Conservation (phyloP, 2,329 filamentous ascomycete species). For the Fonsecaea pedrosoi region DNA sequence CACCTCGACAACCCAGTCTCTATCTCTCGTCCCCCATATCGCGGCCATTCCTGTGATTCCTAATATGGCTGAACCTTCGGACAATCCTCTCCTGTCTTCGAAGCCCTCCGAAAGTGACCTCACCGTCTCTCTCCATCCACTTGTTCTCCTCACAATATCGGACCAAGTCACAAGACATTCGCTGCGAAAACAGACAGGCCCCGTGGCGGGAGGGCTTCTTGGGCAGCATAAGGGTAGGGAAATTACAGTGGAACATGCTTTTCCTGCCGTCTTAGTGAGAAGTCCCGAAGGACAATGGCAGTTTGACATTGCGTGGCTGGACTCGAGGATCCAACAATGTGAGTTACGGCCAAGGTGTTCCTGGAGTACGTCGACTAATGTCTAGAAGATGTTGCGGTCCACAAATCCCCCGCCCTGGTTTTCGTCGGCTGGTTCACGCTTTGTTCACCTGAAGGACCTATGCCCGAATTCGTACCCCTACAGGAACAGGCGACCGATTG, state of each 20-base stretch:
- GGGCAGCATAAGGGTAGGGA: slow-evolving; percentile 90
- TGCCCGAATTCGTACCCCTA: slow-evolving; percentile 70
- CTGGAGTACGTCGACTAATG: slow-evolving; percentile 22
- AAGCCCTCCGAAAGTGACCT: slow-evolving; percentile 76
- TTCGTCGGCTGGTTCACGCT: slow-evolving; percentile 93
- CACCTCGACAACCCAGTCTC: background rate
- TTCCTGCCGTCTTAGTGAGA: slow-evolving; percentile 72
- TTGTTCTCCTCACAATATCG: slow-evolving; percentile 94
- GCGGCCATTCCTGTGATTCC: background rate
- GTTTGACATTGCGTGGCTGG: slow-evolving; percentile 75
- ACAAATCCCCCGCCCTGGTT: slow-evolving; percentile 81
- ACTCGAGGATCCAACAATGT: slow-evolving; percentile 83
- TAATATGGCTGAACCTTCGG: slow-evolving; percentile 55
- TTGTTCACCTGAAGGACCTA: slow-evolving; percentile 73
- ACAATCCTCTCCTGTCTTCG: slow-evolving; percentile 68
- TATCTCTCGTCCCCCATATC: background rate
- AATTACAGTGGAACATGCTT: slow-evolving; percentile 90
- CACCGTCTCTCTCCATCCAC: slow-evolving; percentile 84
- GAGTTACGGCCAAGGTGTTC: slow-evolving; percentile 46
- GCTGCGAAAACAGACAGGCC: slow-evolving; percentile 74
- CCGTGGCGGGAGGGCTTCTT: slow-evolving; percentile 84
- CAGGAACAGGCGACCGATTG: slow-evolving; percentile 75
- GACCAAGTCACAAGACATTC: slow-evolving; percentile 95
- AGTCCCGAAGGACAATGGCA: slow-evolving; percentile 63
- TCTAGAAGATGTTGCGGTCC: slow-evolving; percentile 78